A percentile compares a stretch with the other conserved stretches of the same genome.
Evolutionary conservation across 176 grass and related monocot genomes (phyloP).

Genomic region (Stipa capillata): DNA sequence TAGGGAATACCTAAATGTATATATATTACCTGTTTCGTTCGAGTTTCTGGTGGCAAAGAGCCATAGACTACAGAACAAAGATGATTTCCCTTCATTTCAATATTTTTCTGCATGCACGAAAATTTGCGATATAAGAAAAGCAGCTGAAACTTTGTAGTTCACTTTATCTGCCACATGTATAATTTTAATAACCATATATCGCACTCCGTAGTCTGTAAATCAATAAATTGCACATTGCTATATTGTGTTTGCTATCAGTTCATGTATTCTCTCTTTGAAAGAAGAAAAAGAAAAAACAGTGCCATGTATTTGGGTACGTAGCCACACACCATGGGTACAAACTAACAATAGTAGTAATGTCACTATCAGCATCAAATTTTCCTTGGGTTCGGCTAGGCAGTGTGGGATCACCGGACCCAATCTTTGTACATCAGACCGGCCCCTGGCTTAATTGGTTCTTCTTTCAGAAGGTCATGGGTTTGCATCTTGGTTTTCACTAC

Average conservation of each 20-base stretch:
- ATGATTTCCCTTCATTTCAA: conserved; percentile 78
- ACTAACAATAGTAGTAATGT: neutral
- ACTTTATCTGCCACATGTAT: neutral
- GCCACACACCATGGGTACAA: neutral
- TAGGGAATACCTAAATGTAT: neutral
- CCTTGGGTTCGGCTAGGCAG: neutral
- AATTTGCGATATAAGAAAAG: conserved; percentile 18
- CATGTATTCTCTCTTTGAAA: neutral
- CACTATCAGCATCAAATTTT: neutral
- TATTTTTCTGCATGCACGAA: conserved; percentile 57
- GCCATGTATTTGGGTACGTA: neutral
- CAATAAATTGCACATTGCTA: neutral
- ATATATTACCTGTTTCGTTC: conserved; percentile 77
- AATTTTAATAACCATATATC: neutral
- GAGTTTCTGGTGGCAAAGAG: conserved; percentile 93
- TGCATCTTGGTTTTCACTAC: neutral
- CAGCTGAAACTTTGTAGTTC: conserved; percentile 12
- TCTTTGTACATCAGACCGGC: neutral
- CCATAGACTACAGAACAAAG: conserved; percentile 98
- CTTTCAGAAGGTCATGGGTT: neutral
- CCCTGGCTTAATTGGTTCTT: neutral
- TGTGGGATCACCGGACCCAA: neutral
- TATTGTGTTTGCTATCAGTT: neutral
- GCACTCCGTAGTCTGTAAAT: neutral
- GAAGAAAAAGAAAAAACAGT: neutral